phyloP scores from a whole-genome alignment of 352 stramenopile species.

The Salisapilia sapeloensis region DNA sequence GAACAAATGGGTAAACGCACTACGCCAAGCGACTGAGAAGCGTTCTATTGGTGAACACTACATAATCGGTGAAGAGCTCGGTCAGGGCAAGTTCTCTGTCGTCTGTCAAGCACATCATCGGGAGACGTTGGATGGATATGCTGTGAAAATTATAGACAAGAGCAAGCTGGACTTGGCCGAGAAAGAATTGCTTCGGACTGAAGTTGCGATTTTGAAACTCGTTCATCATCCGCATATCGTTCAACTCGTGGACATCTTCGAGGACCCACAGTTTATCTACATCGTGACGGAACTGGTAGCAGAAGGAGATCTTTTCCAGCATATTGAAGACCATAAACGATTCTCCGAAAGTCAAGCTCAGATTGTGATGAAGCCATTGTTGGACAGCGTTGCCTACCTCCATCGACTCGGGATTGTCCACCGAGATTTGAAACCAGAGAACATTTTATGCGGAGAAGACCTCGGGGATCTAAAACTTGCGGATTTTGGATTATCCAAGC shows the following conservation, averaged over 20 bases:
- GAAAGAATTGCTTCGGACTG: conserved; percentile 80
- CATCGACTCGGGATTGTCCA: conserved; percentile 85
- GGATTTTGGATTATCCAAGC: conserved; percentile 88
- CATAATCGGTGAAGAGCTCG: conserved; percentile 75
- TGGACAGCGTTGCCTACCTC: conserved; percentile 84
- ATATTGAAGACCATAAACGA: conserved; percentile 79
- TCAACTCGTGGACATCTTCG: conserved; percentile 79
- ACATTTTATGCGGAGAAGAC: conserved; percentile 78
- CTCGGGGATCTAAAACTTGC: conserved; percentile 82
- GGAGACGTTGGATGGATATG: conserved; percentile 39
- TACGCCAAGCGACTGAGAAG: conserved; percentile 76
- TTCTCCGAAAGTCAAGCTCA: conserved; percentile 84
- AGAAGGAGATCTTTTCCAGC: conserved; percentile 95
- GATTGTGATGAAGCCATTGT: conserved; percentile 71
- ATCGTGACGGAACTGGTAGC: conserved; percentile 95
- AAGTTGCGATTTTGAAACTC: conserved; percentile 90
- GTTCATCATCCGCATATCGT: conserved; percentile 85
- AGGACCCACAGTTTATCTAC: conserved; percentile 89
- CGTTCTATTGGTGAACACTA: conserved; percentile 83
- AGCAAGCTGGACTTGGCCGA: conserved; percentile 73
- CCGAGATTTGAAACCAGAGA: conserved; percentile 79
- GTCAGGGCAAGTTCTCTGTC: conserved; percentile 76
- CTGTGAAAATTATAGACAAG: conserved; percentile 91
- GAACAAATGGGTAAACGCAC: conserved; percentile 49
- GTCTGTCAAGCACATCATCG: conserved; percentile 72